Evolutionary conservation across 2,329 filamentous ascomycete species (phyloP).

Genomic region (Fusarium sp.): DNA sequence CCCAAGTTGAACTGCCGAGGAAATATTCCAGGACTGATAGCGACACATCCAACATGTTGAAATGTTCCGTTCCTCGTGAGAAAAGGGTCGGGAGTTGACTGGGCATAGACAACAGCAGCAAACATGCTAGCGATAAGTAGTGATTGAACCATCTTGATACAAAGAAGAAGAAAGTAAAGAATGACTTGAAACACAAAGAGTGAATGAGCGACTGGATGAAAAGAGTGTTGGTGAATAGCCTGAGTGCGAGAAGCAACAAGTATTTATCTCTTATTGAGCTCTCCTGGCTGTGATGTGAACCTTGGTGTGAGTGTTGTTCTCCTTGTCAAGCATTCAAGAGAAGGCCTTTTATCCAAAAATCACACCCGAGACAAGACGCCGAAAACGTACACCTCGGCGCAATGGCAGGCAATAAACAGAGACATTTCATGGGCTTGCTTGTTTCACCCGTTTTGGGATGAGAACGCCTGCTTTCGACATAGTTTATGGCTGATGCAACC

Average conservation of each 20-base stretch:
- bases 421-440: no score
- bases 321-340: slow-evolving; percentile 1
- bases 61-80: slow-evolving; percentile 12
- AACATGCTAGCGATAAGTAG: slow-evolving; percentile 20
- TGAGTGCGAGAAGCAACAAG: neutral
- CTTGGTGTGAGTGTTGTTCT: slow-evolving; percentile 5
- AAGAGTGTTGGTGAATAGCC: neutral
- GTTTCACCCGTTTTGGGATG: slow-evolving; percentile 9
- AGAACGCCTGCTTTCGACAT: neutral
- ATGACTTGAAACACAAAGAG: slow-evolving; percentile 27
- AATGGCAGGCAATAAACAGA: no score
- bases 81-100: slow-evolving; percentile 25
- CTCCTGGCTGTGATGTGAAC: neutral
- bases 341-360: slow-evolving; percentile 1
- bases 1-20: slow-evolving; percentile 24
- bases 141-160: slow-evolving; percentile 14
- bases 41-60: slow-evolving; percentile 29
- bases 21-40: slow-evolving; percentile 25
- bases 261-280: slow-evolving; percentile 18
- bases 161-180: slow-evolving; percentile 28
- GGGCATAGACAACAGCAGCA: slow-evolving; percentile 15
- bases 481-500: neutral
- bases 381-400: slow-evolving; percentile 12
- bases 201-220: slow-evolving; percentile 16
- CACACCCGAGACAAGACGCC: slow-evolving; percentile 6